phyloP scores from a whole-genome alignment of 345 rosid genomes.

The Anacardium occidentale region DNA sequence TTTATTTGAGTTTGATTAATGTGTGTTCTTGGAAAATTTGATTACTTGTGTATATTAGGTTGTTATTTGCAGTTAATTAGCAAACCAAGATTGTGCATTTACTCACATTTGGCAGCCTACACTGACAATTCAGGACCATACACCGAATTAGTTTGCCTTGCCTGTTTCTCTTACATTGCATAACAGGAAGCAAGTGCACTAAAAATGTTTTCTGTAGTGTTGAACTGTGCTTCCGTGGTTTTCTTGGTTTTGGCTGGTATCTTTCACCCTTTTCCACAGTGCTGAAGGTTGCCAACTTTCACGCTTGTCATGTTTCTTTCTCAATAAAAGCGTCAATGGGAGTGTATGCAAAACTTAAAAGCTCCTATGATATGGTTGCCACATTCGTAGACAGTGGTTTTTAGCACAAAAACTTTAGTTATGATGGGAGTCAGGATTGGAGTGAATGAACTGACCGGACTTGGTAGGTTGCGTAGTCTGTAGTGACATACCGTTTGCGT shows the following conservation, averaged over 20 bases:
- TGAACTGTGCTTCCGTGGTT: neutral
- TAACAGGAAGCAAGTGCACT: neutral
- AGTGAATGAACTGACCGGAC: too few species aligned
- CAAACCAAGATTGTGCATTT: neutral
- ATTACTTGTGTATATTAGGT: neutral
- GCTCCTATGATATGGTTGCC: neutral
- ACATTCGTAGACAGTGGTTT: neutral
- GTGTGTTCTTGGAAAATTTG: neutral
- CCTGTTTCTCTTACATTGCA: neutral
- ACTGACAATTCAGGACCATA: neutral
- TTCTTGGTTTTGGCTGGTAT: neutral
- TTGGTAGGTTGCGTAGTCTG: too few species aligned
- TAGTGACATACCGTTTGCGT: too few species aligned
- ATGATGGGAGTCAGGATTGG: too few species aligned
- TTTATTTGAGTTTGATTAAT: neutral
- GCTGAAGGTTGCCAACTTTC: neutral
- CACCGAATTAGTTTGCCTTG: neutral
- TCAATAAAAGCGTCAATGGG: neutral
- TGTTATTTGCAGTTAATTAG: neutral
- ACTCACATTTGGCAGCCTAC: neutral
- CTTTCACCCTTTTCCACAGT: neutral
- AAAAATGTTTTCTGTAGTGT: neutral
- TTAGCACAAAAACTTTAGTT: too few species aligned
- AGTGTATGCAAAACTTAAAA: neutral
- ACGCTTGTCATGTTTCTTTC: neutral